Percentiles rank a stretch among this genome's conserved stretches.
These are phyloP conservation scores for Cornus kousa DNA, from an alignment of 148 eudicot genomes.

Conservation along the genomic window DNA sequence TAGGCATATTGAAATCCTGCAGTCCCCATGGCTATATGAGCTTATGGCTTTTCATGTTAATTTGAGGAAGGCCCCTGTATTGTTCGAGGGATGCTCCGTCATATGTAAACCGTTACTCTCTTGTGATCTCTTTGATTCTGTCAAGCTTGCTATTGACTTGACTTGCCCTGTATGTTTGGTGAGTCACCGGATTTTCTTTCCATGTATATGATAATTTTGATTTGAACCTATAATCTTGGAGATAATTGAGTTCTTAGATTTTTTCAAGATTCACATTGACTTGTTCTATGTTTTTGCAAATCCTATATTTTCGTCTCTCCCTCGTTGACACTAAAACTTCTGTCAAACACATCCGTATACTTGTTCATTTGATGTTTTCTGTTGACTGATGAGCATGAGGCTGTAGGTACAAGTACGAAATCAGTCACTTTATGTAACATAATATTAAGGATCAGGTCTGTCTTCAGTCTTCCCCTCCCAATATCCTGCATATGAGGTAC, in stretches of 20 bases:
- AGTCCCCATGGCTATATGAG: slow-evolving; percentile 96
- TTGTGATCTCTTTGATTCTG: slow-evolving; percentile 80
- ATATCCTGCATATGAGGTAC: too few relatives aligned
- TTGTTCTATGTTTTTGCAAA: not conserved
- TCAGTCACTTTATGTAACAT: too few relatives aligned
- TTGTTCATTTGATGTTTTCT: too few relatives aligned
- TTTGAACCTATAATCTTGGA: not conserved
- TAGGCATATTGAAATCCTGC: slow-evolving; percentile 88
- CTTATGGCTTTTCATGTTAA: slow-evolving; percentile 92
- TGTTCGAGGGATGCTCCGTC: slow-evolving; percentile 66
- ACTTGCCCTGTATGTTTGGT: slow-evolving; percentile 95
- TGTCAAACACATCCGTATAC: too few relatives aligned
- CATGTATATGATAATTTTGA: not conserved
- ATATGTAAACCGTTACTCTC: slow-evolving; percentile 50
- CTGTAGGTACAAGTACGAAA: too few relatives aligned
- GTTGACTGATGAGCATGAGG: too few relatives aligned
- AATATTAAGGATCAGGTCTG: too few relatives aligned
- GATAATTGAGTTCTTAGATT: not conserved
- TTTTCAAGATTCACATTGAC: not conserved
- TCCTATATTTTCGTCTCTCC: not conserved
- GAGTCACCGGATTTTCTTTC: slow-evolving; percentile 16
- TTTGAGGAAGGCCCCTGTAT: slow-evolving; percentile 39
- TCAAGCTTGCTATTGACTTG: slow-evolving; percentile 82
- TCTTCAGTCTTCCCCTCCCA: too few relatives aligned
- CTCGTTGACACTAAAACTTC: too few relatives aligned